Evolutionary conservation across 352 stramenopile species (phyloP), one percentile per base, ranked within the genome.

Genomic region (Phytophthora pini): DNA sequence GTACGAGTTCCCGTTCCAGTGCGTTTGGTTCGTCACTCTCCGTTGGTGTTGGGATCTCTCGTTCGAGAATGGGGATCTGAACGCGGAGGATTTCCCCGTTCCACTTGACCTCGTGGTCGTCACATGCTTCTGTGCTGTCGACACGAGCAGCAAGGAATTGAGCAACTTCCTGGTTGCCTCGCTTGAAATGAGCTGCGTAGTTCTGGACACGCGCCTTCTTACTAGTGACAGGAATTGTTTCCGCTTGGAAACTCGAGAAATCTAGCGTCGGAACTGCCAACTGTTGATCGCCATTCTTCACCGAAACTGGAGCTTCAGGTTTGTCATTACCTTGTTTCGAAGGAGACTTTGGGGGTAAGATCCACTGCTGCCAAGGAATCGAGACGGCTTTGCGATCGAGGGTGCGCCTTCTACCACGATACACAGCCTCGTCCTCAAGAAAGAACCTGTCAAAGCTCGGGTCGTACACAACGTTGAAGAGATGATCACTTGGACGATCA

Each of bases 391-490:
- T 43, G 38, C 44, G 46, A 0, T 51, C n/a, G 4, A 61, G 36
- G 3, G 9, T 43, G 5, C 48, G 17, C 13, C 17, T 61, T 31
- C 32, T 40, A 12, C 55, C 15, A 29, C 4, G 10, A 46, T 64
- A 45, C 13, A 60, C 45, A 40, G 26, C 13, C 31, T 72, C 57
- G 10, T 86, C 76, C 41, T 72, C 59, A 3, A 87, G 65, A 24
- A 89, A 78, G 46, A 89, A 89, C 17, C 73, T 75, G 40, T 84
- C 77, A 38, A 74, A 77, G 1, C 29, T 36, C 4, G 70, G 68
- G 17, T 89, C 71, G 40, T 87, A 86, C 32, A 87, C 70, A 32
- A 87, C 70, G 26, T 56, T 59, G 39, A 77, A 79, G 17, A 72
- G 47, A 9, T 73, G 55, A 5, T 67, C 27, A 53, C 34, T 20